Base-by-base conservation (phyloP, 768 basidiomycete genomes). In the Mycena kentingensis region DNA sequence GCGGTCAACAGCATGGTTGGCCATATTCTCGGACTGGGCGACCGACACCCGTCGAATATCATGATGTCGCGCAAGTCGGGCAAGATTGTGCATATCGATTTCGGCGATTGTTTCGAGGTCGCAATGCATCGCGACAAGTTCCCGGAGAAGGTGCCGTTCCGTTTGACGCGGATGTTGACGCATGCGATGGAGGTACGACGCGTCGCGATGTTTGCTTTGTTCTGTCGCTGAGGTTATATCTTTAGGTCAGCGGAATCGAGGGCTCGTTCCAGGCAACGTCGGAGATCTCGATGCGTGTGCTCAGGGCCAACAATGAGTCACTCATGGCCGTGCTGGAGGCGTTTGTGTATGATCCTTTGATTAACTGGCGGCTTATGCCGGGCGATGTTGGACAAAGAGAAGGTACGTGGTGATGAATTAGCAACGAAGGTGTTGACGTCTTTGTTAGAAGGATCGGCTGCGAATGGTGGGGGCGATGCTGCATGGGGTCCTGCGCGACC, bases 1-100 rank as follows among this genome's bases (percentile, higher is more conserved):
- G 96, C 93, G 3, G 90, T 97, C 54, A 98, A 91, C 69, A 96
- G 93, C 67, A 98, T 98, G 95, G 93, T 97, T 58, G 97, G 97
- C 3, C 93, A 99, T 70, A 98, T 99, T 54, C 78, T 98, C 46
- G 96, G 96, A 27, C 76, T 99, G 15, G 96, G 96, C 19, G 96
- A 99, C 71, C 87, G 96, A 13, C 96, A 99, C 67, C 96, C 96
- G 25, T 94, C 92, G 57, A 99, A 99, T 73, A 63, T 99, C 44
- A 80, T 99, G 64, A 79, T 99, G 24, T 92, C 93, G 67, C 86
- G 93, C 56, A 85, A 84, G 56, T 93, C 90, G 3, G 96, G 96
- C 28, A 93, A 95, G 69, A 86, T 98, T 22, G 92, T 98, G 35
- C 97, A 99, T 64, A 97, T 94, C 58, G 94, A 95, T 66, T 95